Percentiles rank a stretch among this genome's conserved stretches.
Conservation (phyloP, 1,139 yeast genomes). For the Geotrichum restrictum region DNA sequence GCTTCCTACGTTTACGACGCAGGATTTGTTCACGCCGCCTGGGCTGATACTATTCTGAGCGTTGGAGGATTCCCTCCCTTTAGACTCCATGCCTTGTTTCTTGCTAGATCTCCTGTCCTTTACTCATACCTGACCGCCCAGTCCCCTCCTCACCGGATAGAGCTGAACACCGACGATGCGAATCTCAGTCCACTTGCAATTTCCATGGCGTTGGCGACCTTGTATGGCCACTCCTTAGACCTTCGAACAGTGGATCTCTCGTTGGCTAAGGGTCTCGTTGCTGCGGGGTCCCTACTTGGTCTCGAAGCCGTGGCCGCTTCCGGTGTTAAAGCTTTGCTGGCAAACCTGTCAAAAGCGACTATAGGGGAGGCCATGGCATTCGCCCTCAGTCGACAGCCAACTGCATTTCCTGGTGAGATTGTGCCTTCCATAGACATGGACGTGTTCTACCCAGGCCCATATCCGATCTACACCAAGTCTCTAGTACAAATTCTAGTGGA, state of each 20-base stretch:
- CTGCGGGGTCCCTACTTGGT: constrained; percentile 35
- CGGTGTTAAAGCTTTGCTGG: constrained; percentile 30
- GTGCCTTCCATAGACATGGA: constrained; percentile 7
- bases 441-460: constrained; percentile 33
- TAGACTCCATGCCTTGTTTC: constrained; percentile 38
- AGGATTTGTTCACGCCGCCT: constrained; percentile 39
- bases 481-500: constrained; percentile 30
- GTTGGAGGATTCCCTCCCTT: constrained; percentile 31
- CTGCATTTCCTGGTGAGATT: background rate
- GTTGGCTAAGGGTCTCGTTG: constrained; percentile 34
- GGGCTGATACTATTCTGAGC: constrained; percentile 38
- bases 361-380: constrained; percentile 30
- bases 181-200: constrained; percentile 43
- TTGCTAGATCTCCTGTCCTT: constrained; percentile 36
- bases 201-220: constrained; percentile 37
- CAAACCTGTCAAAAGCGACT: constrained; percentile 26
- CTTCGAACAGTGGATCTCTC: constrained; percentile 27
- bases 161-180: constrained; percentile 52
- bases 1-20: constrained; percentile 35
- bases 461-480: constrained; percentile 35
- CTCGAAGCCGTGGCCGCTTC: constrained; percentile 32
- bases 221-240: constrained; percentile 37
- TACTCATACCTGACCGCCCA: constrained; percentile 31
- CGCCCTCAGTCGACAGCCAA: constrained; percentile 23
- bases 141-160: constrained; percentile 46